phyloP scores from a whole-genome alignment of 768 basidiomycete genomes.

The Hypholoma sublateritium region DNA sequence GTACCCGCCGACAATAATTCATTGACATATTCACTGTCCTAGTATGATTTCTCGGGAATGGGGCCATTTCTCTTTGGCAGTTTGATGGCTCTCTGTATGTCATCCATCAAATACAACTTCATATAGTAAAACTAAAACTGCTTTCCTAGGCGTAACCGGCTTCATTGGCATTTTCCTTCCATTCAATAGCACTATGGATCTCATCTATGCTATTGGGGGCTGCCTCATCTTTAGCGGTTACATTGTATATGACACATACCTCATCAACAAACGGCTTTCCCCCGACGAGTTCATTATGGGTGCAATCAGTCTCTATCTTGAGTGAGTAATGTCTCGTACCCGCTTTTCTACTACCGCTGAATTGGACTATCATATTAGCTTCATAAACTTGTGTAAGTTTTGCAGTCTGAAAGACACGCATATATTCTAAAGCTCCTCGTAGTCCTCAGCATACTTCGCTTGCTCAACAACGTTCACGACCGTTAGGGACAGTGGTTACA shows the following conservation, averaged over 20 bases:
- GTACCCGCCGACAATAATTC: neutral
- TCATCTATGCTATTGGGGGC: constrained; percentile 76
- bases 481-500: constrained; percentile 26
- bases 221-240: constrained; percentile 88
- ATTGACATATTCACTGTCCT: neutral
- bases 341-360: neutral
- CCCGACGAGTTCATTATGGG: constrained; percentile 95
- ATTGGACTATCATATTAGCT: constrained; percentile 42
- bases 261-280: constrained; percentile 84
- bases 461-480: constrained; percentile 65
- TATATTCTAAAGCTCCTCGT: constrained; percentile 10
- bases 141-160: constrained; percentile 68
- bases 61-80: constrained; percentile 89
- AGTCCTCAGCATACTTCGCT: constrained; percentile 86
- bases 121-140: neutral
- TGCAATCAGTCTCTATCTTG: constrained; percentile 90
- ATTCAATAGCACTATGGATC: constrained; percentile 77
- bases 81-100: constrained; percentile 73
- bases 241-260: constrained; percentile 87
- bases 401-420: neutral
- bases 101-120: neutral
- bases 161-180: constrained; percentile 86
- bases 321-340: constrained; percentile 52
- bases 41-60: constrained; percentile 95
- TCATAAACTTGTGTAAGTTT: constrained; percentile 82